phyloP scores from a whole-genome alignment of 2,329 filamentous ascomycete species.

The Talaromyces atroroseus region DNA sequence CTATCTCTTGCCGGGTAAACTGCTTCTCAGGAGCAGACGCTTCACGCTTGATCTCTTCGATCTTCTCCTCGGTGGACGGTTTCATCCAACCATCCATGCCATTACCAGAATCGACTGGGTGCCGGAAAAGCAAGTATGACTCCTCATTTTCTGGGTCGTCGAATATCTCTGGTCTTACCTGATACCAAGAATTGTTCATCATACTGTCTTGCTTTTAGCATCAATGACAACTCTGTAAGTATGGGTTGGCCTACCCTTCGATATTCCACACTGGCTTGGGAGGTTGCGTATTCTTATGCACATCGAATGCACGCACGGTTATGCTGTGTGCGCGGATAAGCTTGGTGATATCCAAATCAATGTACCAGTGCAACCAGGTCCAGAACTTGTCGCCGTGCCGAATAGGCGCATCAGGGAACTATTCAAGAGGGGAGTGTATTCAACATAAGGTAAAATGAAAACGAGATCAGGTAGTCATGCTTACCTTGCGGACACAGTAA shows the following conservation, averaged over 20 bases:
- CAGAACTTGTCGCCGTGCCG: slow-evolving; percentile 51
- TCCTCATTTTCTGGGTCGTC: slow-evolving; percentile 27
- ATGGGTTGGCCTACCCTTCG: slow-evolving; percentile 30
- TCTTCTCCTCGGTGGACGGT: slow-evolving; percentile 40
- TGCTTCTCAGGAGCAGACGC: slow-evolving; percentile 44
- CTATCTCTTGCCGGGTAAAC: slow-evolving; percentile 50
- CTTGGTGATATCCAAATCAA: slow-evolving; percentile 44
- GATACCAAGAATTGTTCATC: slow-evolving; percentile 53
- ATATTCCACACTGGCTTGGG: slow-evolving; percentile 44
- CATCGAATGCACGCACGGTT: slow-evolving; percentile 45
- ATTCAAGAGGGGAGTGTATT: background rate
- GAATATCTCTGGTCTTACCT: slow-evolving; percentile 37
- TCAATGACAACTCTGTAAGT: background rate
- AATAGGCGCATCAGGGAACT: slow-evolving; percentile 46
- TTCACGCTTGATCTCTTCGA: slow-evolving; percentile 42
- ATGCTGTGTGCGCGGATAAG: slow-evolving; percentile 41
- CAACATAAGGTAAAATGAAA: background rate
- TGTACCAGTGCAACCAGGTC: slow-evolving; percentile 51
- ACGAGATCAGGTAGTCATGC: slow-evolving; percentile 18
- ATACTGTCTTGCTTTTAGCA: slow-evolving; percentile 28
- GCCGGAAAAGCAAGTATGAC: slow-evolving; percentile 39
- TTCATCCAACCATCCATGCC: slow-evolving; percentile 50
- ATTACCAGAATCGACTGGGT: slow-evolving; percentile 43
- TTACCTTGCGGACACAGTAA: slow-evolving; percentile 42
- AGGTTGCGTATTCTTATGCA: slow-evolving; percentile 49